Base-by-base conservation (phyloP, 2,329 filamentous ascomycete genomes). In the Diatrype stigma region DNA sequence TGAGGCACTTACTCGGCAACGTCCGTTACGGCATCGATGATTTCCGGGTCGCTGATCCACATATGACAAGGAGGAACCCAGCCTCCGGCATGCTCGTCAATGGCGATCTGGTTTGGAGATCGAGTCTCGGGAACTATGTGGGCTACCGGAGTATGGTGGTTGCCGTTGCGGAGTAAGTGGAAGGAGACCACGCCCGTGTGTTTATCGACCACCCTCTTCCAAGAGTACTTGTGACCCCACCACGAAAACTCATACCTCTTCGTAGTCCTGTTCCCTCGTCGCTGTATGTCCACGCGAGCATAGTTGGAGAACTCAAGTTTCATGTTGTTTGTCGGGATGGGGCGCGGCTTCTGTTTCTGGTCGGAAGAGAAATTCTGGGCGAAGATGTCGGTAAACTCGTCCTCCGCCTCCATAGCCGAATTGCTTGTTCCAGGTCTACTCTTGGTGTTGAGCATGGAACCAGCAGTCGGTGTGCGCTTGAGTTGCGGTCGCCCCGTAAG, bases 251-350 rank as follows among this genome's bases (percentile, higher is more conserved):
- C 89, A 68, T 96, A 97, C 55, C 84, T 81, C 71, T 91, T 93
- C 56, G 78, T 78, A 42, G 78, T 75, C 59, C 82, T 85, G 47
- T 79, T 74, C 16, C 87, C 87, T 22, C 82, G 78, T 40, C 89
- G 83, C 59, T 81, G 84, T 47, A 99, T 73, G 57, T 96, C 89
- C 38, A 97, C 84, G 61, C 94, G 90, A 2, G 93, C 93, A 67
- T 99, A 99, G 73, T 97, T 99, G 58, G 90, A 95, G 67, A 96
- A 99, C 67, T 97, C 93, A 32, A 99, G 80, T 70, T 91, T 89
- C 67, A 93, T 88, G 34, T 81, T 86, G 68, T 96, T 90, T 51
- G 86, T 89, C 17, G 89, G 82, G 42, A 76, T 61, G 38, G 71
- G 68, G 49, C 67, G 73, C 22, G 67, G 62, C 51, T 65, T 66